Percentiles rank a stretch among this genome's conserved stretches.
Conservation (phyloP, 129 eudicot species). For the Glebionis coronaria region DNA sequence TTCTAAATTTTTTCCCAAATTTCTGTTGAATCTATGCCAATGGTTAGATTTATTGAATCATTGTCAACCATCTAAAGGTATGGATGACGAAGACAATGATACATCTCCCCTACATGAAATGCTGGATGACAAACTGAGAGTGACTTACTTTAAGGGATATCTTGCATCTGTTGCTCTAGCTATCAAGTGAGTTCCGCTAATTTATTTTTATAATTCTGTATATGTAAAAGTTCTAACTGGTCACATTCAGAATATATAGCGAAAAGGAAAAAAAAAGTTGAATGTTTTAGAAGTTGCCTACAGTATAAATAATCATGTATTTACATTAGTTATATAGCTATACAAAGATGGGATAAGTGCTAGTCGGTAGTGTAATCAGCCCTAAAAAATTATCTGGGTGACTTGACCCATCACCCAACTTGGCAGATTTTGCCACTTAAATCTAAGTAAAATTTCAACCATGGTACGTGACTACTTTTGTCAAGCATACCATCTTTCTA, state of each 20-base stretch:
- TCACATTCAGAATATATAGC: background rate
- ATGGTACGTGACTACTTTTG: background rate
- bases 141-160: constrained; percentile 61
- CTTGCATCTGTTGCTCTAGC: constrained; percentile 63
- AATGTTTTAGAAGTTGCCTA: background rate
- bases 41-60: background rate
- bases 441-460: background rate
- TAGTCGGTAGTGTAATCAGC: background rate
- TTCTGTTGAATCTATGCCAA: background rate
- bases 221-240: background rate
- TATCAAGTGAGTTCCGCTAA: constrained; percentile 41
- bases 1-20: background rate
- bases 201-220: background rate
- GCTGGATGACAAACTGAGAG: constrained; percentile 76
- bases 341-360: background rate
- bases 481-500: background rate
- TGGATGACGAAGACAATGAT: constrained; percentile 73
- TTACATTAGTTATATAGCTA: background rate
- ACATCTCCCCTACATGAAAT: constrained; percentile 49
- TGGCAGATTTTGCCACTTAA: background rate
- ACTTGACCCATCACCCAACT: background rate
- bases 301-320: constrained; percentile 1
- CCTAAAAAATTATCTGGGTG: background rate
- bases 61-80: constrained; percentile 36
- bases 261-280: background rate